phyloP scores from a whole-genome alignment of 1,284 basidiomycete species.

The Ustilago nuda region DNA sequence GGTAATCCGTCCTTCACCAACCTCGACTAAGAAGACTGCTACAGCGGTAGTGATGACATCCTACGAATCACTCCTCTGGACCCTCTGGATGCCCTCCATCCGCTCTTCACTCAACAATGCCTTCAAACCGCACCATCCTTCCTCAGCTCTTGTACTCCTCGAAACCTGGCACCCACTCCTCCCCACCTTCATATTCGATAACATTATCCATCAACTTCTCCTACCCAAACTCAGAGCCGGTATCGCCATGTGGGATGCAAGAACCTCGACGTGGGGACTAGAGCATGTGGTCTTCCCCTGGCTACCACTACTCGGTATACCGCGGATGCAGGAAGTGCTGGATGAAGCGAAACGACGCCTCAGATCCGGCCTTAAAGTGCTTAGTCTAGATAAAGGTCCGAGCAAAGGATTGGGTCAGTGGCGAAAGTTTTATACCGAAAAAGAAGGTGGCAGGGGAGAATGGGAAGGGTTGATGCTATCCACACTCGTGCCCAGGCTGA shows the following conservation, averaged over 20 bases:
- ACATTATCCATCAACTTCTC: constrained; percentile 92
- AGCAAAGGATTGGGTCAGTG: constrained; percentile 43
- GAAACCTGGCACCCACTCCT: constrained; percentile 88
- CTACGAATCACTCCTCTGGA: constrained; percentile 93
- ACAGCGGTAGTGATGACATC: constrained; percentile 80
- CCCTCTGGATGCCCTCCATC: constrained; percentile 92
- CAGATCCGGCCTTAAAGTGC: constrained; percentile 80
- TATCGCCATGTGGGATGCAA: constrained; percentile 78
- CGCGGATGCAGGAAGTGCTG: constrained; percentile 80
- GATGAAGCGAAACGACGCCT: constrained; percentile 87
- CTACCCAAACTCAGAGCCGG: constrained; percentile 88
- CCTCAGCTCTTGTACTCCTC: constrained; percentile 82
- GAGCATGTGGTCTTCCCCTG: constrained; percentile 92
- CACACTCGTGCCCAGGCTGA: constrained; percentile 89
- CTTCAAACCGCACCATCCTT: constrained; percentile 82
- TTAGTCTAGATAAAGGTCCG: constrained; percentile 71
- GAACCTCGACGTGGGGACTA: constrained; percentile 70
- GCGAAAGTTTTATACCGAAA: constrained; percentile 34
- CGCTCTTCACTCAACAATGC: constrained; percentile 80
- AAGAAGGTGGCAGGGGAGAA: constrained; percentile 71
- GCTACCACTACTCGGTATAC: constrained; percentile 82
- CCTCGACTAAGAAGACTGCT: background rate
- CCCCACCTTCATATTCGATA: constrained; percentile 91
- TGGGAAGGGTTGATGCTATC: constrained; percentile 93
- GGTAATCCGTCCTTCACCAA: constrained; percentile 71